Base-by-base conservation (phyloP, 768 basidiomycete genomes). In the Dendrothele bispora region DNA sequence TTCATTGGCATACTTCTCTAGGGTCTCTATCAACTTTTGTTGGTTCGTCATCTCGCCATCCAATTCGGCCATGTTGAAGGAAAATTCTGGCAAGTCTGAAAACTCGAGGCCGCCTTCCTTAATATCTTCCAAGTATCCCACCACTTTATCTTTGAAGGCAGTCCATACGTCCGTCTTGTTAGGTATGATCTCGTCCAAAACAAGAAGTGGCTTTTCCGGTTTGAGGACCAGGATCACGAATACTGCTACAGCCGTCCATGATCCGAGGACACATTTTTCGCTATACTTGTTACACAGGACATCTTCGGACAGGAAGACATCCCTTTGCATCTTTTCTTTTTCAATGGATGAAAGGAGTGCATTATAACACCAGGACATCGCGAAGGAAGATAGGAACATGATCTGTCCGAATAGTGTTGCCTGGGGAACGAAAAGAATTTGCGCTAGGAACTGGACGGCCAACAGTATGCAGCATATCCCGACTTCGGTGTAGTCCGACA, bases 371-470 rank as follows among this genome's bases (percentile, higher is more conserved):
- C 65, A 69, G 11, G 65, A 66, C 4, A 53, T 55, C 17, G 43
- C 48, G 29, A 68, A 50, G 4, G 62, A 60, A 37, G 46, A 4
- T 22, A 69, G 35, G 42, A 68, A 66, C 61, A 68, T 59, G 48
- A 61, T 50, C 50, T 66, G 63, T 20, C 66, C 63, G 28, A 69
- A 65, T 3, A 66, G 40, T 3, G 55, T 53, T 17, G 58, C 61
- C 26, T 65, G 62, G 1, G 66, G 66, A 20, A 69, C 64, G 28
- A 69, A 56, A 39, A 69, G 55, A 3, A 69, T 53, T 48, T 70
- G 68, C 21, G 57, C 43, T 20, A 69, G 8, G 55, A 67, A 67
- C 22, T 70, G 69, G 32, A 55, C 17, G 18, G 63, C 55, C 40
- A 66, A 54, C 8, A 68, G 44, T 40, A 62, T 49, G n/a, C 62